These are phyloP conservation scores for Purpureocillium lavendulum DNA, from an alignment of 2,329 filamentous ascomycete genomes.

Conservation along the genomic window DNA sequence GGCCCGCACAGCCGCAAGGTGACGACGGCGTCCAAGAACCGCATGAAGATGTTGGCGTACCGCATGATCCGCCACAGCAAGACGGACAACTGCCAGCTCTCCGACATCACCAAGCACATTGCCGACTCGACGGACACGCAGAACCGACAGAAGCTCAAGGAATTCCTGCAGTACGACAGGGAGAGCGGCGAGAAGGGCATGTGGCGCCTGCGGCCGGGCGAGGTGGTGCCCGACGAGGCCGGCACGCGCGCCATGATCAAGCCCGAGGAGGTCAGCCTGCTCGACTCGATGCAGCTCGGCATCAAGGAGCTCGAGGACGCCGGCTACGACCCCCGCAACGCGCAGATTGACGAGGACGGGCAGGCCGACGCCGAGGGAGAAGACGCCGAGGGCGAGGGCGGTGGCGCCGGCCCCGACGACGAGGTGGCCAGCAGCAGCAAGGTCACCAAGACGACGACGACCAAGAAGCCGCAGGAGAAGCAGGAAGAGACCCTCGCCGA, in stretches of 20 bases:
- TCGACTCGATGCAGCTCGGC: constrained; percentile 95
- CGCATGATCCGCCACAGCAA: constrained; percentile 74
- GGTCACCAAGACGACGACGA: constrained; percentile 26
- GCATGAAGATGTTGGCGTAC: constrained; percentile 92
- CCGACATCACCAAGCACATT: constrained; percentile 86
- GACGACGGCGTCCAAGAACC: constrained; percentile 93
- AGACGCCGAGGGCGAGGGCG: constrained; percentile 48
- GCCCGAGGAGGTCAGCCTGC: constrained; percentile 87
- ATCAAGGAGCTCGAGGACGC: constrained; percentile 85
- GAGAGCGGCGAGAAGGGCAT: constrained; percentile 60
- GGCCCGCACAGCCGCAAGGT: constrained; percentile 91
- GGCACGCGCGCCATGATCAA: constrained; percentile 82
- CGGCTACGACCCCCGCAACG: constrained; percentile 65
- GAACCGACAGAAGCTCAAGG: constrained; percentile 92
- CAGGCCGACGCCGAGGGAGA: constrained; percentile 45
- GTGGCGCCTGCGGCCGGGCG: constrained; percentile 70
- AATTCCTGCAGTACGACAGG: constrained; percentile 88
- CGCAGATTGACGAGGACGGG: constrained; percentile 47
- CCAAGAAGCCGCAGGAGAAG: constrained; percentile 37
- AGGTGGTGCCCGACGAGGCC: constrained; percentile 71
- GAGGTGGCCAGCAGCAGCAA: constrained; percentile 33
- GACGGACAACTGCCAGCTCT: constrained; percentile 60
- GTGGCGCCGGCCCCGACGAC: too few relatives aligned
- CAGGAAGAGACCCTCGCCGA: constrained; percentile 69
- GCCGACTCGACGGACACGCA: constrained; percentile 91